Conservation (phyloP, 768 basidiomycete genomes). For the Lactarius tabidus region DNA sequence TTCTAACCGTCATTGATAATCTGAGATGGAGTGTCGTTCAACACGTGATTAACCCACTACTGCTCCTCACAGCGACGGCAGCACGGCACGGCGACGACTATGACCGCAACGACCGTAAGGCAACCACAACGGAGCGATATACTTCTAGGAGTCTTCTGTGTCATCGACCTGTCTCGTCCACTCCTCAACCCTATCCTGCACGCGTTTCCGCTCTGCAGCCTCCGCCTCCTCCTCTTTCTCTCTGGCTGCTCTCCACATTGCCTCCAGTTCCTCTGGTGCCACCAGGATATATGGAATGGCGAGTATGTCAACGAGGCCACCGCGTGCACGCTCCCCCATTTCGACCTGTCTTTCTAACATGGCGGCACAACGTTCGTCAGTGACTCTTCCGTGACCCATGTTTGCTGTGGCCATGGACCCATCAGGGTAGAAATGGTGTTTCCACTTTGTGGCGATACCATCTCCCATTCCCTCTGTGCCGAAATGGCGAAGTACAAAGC, state of each 20-base stretch:
- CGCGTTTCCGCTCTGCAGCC: neutral
- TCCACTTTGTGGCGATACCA: neutral
- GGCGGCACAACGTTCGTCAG: neutral
- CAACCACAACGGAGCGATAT: too few relatives aligned
- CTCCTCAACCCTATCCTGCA: neutral
- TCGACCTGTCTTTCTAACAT: too few relatives aligned
- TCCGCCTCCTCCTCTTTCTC: neutral
- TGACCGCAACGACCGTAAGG: too few relatives aligned
- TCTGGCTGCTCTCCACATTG: neutral
- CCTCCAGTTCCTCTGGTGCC: neutral
- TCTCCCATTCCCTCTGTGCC: neutral
- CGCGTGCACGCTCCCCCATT: too few relatives aligned
- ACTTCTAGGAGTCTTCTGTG: too few relatives aligned
- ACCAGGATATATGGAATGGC: neutral
- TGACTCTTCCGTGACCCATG: neutral
- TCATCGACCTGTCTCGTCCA: neutral
- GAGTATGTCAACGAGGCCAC: too few relatives aligned
- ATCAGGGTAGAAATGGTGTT: neutral
- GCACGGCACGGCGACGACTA: too few relatives aligned
- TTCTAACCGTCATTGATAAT: slow-evolving; percentile 44
- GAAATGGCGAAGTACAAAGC: neutral
- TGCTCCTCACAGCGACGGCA: too few relatives aligned
- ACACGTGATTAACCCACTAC: too few relatives aligned
- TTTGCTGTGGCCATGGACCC: neutral
- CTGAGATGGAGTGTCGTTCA: too few relatives aligned